Base-by-base conservation (phyloP, 805 yeast species). In the Torulaspora indica region DNA sequence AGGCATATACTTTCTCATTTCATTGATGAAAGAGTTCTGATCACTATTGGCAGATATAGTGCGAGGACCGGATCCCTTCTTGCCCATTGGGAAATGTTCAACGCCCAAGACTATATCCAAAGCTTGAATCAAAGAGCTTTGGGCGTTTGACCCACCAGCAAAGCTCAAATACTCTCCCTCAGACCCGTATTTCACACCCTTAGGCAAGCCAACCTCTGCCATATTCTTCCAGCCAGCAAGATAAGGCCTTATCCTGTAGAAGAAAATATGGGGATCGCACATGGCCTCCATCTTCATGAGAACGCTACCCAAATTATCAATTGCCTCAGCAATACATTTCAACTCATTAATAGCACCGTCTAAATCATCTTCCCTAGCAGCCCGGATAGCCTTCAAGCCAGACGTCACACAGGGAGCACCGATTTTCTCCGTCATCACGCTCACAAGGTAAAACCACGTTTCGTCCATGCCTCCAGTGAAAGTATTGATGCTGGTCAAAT, bases 61-160 rank as follows among this genome's bases (percentile, higher is more conserved):
- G 12, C 42, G 47, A 22, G 57, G 50, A 20, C 37, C 41, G 5
- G 55, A 43, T 58, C 71, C 56, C 45, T 82, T 65, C 43, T 74
- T 73, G 3, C 95, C 96, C 1, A 91, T 81, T 4, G 95, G 81
- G 50, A 73, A 75, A 63, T 90, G 98, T 46, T 80, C 81, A 12
- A 90, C 84, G 38, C 79, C 79, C 32, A 90, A 71, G 13, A 88
- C 63, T 20, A 86, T 76, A 60, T 90, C 98, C 49, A 90, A 70
- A 20, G 88, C 82, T 66, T 90, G 97, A 50, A 91, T 85, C 56
- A 90, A 71, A 2, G 96, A 86, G 37, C 90, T 81, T 66, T 90
- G 98, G 0, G 96, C 97, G 61, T 90, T 90, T 3, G 95, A 85
- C 1, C 98, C 98, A 22, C 98, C 98, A 13, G 95, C 74, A 61